These are phyloP conservation scores for Mercurialis annua DNA, from an alignment of 345 rosid genomes.

Conservation along the genomic window DNA sequence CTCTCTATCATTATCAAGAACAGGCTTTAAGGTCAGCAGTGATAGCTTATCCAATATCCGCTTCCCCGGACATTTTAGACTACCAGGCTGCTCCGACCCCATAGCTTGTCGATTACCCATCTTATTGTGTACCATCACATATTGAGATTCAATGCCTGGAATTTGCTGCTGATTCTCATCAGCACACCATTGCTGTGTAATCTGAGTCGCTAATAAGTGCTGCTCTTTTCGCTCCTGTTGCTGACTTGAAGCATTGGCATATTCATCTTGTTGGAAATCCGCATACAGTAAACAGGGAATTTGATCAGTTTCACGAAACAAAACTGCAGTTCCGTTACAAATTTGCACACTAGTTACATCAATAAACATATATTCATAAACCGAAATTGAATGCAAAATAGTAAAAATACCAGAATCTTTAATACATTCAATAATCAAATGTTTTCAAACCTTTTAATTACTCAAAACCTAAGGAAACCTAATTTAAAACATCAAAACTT, in stretches of 20 bases:
- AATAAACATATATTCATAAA: neutral
- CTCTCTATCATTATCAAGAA: conserved; percentile 91
- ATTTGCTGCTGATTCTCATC: conserved; percentile 41
- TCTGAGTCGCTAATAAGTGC: conserved; percentile 33
- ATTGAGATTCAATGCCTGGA: conserved; percentile 51
- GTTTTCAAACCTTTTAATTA: too few relatives aligned
- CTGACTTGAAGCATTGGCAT: conserved; percentile 39
- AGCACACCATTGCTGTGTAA: conserved; percentile 39
- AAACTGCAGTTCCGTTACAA: conserved; percentile 28
- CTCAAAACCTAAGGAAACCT: too few relatives aligned
- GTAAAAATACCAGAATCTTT: too few relatives aligned
- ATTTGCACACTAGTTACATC: conserved; percentile 7
- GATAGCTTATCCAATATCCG: conserved; percentile 63
- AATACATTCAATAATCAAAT: too few relatives aligned
- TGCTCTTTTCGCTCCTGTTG: conserved; percentile 45
- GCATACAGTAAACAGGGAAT: conserved; percentile 40
- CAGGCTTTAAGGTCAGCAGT: conserved; percentile 72
- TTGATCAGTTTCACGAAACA: conserved; percentile 45
- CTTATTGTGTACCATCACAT: conserved; percentile 67
- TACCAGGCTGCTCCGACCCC: conserved; percentile 48
- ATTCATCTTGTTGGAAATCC: conserved; percentile 53
- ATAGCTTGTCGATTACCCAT: conserved; percentile 61
- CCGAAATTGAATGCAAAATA: too few relatives aligned
- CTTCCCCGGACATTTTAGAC: conserved; percentile 40
- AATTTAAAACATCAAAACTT: too few relatives aligned